Evolutionary conservation across 257 asterid genomes (phyloP), one percentile per base, ranked within the genome.

Genomic region (Henckelia pumila): DNA sequence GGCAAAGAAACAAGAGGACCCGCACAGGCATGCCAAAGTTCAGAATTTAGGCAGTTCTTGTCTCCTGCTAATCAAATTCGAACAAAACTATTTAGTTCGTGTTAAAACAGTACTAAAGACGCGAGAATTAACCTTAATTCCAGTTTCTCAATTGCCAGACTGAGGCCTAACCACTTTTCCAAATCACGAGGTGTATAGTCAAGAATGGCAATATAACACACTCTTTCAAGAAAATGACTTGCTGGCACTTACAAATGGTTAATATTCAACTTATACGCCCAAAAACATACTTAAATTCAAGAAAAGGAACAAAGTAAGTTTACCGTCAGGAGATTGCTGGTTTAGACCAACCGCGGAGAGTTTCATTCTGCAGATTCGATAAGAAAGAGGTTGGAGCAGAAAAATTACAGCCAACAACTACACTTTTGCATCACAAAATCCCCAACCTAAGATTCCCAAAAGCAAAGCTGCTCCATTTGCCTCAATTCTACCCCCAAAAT

Each of bases 11-110:
- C 95, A 70, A 89, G 95, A 74, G 96, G 96, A 75, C 96, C 96
- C 20, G 96, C 88, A 82, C 96, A 89, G 40, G 96, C 96, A 82
- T 89, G 96, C 96, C 96, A 89, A 24, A 89, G 95, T 77, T 89
- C 95, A 26, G 91, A 86, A 72, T 86, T 89, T 17, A 89, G 61
- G 79, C 85, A 83, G 71, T 71, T 85, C 28, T 80, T 79, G 23
- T 83, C 88, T 16, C 88, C 91, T 81, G 79, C 75, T 57, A 61
- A 56, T 73, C 65, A 59, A 59, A 64, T 26, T 56, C 62, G 23
- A 78, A 44, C 49, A 62, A 67, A 63, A 74, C 56, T 11, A 64
- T 67, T 30, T 71, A 24, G 37, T 53, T 37, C 23, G 60, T 40
- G 50, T 40, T 40, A 40, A 63, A 40, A 61, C 63, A 33, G 59